Conservation (phyloP, 2,329 filamentous ascomycete species). For the Teratosphaeria pseudoeucalypti region DNA sequence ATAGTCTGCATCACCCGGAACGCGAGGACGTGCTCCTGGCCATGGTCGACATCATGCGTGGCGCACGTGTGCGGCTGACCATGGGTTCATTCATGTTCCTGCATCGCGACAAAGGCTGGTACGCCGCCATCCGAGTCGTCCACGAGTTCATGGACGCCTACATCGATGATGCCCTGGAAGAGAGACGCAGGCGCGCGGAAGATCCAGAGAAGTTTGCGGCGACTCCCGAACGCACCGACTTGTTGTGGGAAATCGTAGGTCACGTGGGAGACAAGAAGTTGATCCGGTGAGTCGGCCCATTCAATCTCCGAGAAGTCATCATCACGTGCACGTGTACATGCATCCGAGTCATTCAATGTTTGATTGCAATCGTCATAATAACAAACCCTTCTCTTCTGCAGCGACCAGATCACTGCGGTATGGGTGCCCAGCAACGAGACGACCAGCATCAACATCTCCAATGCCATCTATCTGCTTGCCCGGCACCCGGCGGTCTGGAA, state of each 20-base stretch:
- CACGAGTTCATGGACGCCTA: not conserved
- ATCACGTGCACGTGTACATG: not conserved
- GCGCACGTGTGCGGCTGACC: not conserved
- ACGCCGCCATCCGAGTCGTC: not conserved
- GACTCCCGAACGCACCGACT: not conserved
- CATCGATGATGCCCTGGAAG: not conserved
- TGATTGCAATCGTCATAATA: not conserved
- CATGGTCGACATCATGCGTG: not conserved
- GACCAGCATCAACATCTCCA: no score
- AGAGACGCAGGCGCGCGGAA: not conserved
- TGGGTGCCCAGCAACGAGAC: no score
- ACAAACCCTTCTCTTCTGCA: no score
- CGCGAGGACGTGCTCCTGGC: not conserved
- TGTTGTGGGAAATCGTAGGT: not conserved
- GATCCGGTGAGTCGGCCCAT: not conserved
- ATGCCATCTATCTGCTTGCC: not conserved
- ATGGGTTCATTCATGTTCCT: not conserved
- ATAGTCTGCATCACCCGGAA: constrained; percentile 3
- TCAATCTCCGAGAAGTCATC: not conserved
- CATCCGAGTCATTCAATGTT: not conserved
- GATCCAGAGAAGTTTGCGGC: not conserved
- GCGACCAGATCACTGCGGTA: no score
- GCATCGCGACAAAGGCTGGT: not conserved
- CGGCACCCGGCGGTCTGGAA: not conserved
- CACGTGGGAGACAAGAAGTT: not conserved